Base-by-base conservation (phyloP, 805 yeast species). In the Lipomyces spencermartinsiae region DNA sequence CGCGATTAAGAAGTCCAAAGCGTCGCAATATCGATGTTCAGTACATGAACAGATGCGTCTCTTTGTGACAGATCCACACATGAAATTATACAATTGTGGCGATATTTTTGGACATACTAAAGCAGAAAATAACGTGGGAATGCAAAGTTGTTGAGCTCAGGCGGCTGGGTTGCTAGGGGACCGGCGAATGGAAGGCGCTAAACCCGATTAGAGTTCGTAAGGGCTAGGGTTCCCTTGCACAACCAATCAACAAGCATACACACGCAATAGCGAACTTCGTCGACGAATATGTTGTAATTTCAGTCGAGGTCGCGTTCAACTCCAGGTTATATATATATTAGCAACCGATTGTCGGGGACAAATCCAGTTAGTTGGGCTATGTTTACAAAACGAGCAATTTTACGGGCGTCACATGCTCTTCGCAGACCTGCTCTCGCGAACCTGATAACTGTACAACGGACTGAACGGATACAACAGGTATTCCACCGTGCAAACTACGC, bases 21-120 rank as follows among this genome's bases (percentile, higher is more conserved):
- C 12, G 31, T 14, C n/a, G 33, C 22, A 39, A 12, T 29, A 35
- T 33, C 14, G 35, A 53, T 51, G 31, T 16, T 31, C 46, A 49
- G 34, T 39, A 53, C 57, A 62, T 62, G 33, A 66, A 59, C 63
- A 66, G 31, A 59, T 55, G 62, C 67, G 67, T 59, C 60, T 22
- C 19, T 14, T 10, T 35, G 35, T 16, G 39, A 49, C 35, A 54
- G 19, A 54, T 29, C 57, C 16, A 43, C 56, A 35, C 43, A 34
- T 46, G 49, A 58, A 65, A 22, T 58, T 59, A 58, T 58, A 53
- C 51, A 2, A 19, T 49, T 37, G 54, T 16, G n/a, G 22, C 70
- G 67, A 49, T 33, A 43, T 19, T 58, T 53, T 56, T 61, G 16
- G 34, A 59, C 19, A 35, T 19, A 43, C 22, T 35, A 59, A 46